A percentile compares a stretch with the other conserved stretches of the same genome.
Conservation (phyloP, 75 land plant species). For the Pinus tabuliformis region DNA sequence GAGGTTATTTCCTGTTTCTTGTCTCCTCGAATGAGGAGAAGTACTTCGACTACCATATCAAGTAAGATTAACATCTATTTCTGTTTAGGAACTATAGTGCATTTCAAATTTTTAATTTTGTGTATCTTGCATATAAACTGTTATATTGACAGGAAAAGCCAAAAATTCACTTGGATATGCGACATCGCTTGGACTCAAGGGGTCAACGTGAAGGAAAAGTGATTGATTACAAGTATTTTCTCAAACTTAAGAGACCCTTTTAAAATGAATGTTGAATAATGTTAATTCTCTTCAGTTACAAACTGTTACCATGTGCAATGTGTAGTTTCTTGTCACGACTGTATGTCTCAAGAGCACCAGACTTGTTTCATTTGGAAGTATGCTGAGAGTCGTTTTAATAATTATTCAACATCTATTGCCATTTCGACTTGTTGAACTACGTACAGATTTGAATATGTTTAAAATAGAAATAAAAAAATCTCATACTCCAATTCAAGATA, state of each 20-base stretch:
- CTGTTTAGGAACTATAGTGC: no score
- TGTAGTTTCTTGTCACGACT: neutral
- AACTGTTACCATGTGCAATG: neutral
- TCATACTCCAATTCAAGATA: neutral
- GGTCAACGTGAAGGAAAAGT: conserved; percentile 96
- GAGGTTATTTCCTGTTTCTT: no score
- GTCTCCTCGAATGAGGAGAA: neutral
- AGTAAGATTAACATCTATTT: no score
- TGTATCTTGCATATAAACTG: neutral
- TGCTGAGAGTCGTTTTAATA: neutral
- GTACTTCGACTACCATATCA: no score
- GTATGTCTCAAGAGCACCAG: neutral
- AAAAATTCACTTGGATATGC: conserved; percentile 89
- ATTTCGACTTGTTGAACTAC: neutral
- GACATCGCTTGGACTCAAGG: conserved; percentile 86
- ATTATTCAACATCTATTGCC: neutral
- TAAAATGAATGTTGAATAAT: neutral
- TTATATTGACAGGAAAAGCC: conserved; percentile 73
- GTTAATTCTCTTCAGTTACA: neutral
- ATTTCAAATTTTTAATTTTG: neutral
- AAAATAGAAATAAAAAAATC: no score
- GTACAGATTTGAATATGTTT: no score
- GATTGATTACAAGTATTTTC: conserved; percentile 84
- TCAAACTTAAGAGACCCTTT: neutral
- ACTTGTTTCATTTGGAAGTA: no score